phyloP scores from a whole-genome alignment of 1,284 basidiomycete genomes.

The Trichosporon sp. region DNA sequence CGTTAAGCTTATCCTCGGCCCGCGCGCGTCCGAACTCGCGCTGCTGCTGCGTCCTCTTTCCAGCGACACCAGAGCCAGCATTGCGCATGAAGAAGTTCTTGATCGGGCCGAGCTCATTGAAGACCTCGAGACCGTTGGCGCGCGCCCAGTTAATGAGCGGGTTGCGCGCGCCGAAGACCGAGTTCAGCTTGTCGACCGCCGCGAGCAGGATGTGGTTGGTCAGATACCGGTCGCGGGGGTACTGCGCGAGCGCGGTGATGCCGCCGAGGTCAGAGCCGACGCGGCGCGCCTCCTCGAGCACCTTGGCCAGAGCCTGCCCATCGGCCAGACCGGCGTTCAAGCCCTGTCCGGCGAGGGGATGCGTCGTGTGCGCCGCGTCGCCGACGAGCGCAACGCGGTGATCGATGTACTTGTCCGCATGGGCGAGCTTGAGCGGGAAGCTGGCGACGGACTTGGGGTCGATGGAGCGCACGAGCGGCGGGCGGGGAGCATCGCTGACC shows the following conservation, averaged over 20 bases:
- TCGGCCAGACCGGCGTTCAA: constrained; percentile 91
- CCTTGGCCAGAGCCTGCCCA: constrained; percentile 68
- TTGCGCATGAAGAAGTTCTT: constrained; percentile 80
- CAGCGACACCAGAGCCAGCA: constrained; percentile 61
- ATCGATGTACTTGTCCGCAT: constrained; percentile 78
- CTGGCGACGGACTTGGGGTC: constrained; percentile 79
- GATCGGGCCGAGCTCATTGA: constrained; percentile 81
- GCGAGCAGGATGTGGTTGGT: constrained; percentile 82
- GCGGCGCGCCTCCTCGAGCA: constrained; percentile 64
- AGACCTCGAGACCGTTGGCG: constrained; percentile 80
- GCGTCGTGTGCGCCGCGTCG: constrained; percentile 93
- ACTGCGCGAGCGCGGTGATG: constrained; percentile 71
- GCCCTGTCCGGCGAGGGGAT: constrained; percentile 97
- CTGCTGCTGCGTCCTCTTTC: constrained; percentile 15
- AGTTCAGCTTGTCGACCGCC: constrained; percentile 83
- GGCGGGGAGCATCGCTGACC: constrained; percentile 63
- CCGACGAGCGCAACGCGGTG: constrained; percentile 73
- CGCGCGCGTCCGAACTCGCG: constrained; percentile 36
- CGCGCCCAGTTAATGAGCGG: constrained; percentile 79
- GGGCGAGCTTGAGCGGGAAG: constrained; percentile 86
- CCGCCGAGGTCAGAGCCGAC: constrained; percentile 83
- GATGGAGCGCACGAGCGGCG: constrained; percentile 73
- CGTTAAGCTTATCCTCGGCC: constrained; percentile 29
- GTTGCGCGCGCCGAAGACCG: constrained; percentile 70
- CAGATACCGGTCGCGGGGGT: constrained; percentile 77